Conservation (phyloP, 2,329 filamentous ascomycete genomes). For the Calonectria naviculata region DNA sequence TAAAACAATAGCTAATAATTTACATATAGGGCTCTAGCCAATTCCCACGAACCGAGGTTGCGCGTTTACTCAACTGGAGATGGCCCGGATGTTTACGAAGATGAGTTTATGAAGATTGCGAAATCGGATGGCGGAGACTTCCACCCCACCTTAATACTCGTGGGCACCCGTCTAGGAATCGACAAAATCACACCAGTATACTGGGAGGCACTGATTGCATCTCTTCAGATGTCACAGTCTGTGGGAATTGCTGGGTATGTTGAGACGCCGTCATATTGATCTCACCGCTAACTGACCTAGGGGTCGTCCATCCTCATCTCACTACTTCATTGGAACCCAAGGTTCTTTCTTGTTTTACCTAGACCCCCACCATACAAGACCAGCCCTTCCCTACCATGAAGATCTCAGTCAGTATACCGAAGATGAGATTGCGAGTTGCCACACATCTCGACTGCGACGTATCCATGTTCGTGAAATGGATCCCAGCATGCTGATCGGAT, state of each 20-base stretch:
- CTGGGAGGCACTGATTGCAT: slow-evolving; percentile 89
- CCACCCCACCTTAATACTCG: slow-evolving; percentile 86
- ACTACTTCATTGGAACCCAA: slow-evolving; percentile 70
- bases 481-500: slow-evolving; percentile 96
- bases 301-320: slow-evolving; percentile 89
- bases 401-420: slow-evolving; percentile 68
- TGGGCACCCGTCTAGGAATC: slow-evolving; percentile 90
- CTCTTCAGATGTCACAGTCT: slow-evolving; percentile 90
- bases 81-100: slow-evolving; percentile 92
- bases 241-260: slow-evolving; percentile 92
- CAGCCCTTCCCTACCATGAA: slow-evolving; percentile 73
- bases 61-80: slow-evolving; percentile 92
- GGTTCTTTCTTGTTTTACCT: slow-evolving; percentile 91
- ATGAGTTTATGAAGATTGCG: slow-evolving; percentile 84
- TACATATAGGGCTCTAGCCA: slow-evolving; percentile 74
- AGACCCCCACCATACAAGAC: slow-evolving; percentile 89
- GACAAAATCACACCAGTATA: slow-evolving; percentile 96
- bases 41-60: slow-evolving; percentile 71
- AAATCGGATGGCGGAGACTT: slow-evolving; percentile 74
- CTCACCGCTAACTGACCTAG: slow-evolving; percentile 56
- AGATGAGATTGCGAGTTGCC: slow-evolving; percentile 84
- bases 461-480: slow-evolving; percentile 94
- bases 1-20: slow-evolving; percentile 8
- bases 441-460: slow-evolving; percentile 85
- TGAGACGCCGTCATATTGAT: not conserved